Conservation (phyloP, 495 filamentous ascomycete genomes). For the Neurospora sp. region DNA sequence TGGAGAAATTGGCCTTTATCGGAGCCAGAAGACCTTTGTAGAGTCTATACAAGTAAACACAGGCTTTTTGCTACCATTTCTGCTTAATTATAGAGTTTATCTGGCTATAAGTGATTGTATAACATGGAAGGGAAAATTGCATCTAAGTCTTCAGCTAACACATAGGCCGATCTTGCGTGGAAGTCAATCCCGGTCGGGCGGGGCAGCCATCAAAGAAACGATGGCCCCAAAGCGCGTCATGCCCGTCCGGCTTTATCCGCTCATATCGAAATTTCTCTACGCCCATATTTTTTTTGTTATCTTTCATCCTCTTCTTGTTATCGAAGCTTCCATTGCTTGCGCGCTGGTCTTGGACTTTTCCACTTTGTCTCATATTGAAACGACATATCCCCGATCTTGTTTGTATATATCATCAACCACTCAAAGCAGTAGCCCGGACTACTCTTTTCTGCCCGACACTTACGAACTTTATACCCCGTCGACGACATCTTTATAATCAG, state of each 20-base stretch:
- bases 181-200: neutral
- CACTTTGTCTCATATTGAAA: neutral
- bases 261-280: neutral
- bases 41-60: too few relatives aligned
- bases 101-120: neutral
- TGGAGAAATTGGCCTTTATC: rapidly evolving
- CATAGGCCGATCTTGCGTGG: neutral
- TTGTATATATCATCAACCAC: neutral
- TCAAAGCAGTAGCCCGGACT: neutral
- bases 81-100: neutral
- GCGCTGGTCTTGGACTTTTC: neutral
- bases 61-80: too few relatives aligned
- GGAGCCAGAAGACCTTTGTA: rapidly evolving
- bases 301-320: neutral
- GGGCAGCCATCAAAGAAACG: neutral
- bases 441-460: neutral
- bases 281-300: neutral
- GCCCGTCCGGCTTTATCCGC: neutral
- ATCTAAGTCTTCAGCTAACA: neutral
- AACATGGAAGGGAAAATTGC: neutral
- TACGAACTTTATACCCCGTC: neutral
- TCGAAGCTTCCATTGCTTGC: neutral
- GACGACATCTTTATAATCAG: neutral
- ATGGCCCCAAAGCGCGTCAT: neutral
- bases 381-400: neutral